A percentile compares a stretch with the other conserved stretches of the same genome.
These are phyloP conservation scores for Phaeosphaeriaceae sp. DNA, from an alignment of 2,329 filamentous ascomycete species.

Conservation along the genomic window DNA sequence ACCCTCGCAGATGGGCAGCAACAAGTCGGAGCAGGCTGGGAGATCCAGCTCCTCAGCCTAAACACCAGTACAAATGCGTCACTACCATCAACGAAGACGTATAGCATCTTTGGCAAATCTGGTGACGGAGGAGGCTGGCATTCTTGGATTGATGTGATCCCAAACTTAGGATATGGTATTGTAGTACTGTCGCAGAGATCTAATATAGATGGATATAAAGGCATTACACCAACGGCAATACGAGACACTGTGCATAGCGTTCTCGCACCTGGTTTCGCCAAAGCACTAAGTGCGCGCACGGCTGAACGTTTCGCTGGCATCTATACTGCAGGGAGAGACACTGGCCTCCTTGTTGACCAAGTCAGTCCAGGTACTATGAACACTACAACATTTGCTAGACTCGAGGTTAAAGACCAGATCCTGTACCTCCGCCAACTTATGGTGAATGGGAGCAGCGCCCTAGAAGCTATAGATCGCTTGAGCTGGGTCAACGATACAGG, in stretches of 20 bases:
- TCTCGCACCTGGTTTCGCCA: constrained; percentile 33
- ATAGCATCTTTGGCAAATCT: constrained; percentile 40
- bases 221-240: constrained; percentile 23
- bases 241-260: constrained; percentile 28
- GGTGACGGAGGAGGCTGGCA: constrained; percentile 42
- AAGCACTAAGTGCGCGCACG: constrained; percentile 21
- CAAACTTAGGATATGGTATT: constrained; percentile 39
- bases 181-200: constrained; percentile 30
- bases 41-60: constrained; percentile 28
- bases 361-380: constrained; percentile 10
- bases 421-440: constrained; percentile 36
- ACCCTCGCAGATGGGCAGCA: constrained; percentile 34
- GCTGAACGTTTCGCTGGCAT: constrained; percentile 28
- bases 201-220: constrained; percentile 18
- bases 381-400: constrained; percentile 23
- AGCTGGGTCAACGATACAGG: constrained; percentile 28
- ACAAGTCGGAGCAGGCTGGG: constrained; percentile 38
- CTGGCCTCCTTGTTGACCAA: constrained; percentile 26
- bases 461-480: constrained; percentile 37
- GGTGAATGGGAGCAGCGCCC: constrained; percentile 36
- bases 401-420: constrained; percentile 33
- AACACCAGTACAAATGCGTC: constrained; percentile 15
- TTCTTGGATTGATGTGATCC: constrained; percentile 38
- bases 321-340: constrained; percentile 26
- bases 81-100: constrained; percentile 21